These are phyloP conservation scores for Platanthera zijinensis DNA, from an alignment of 106 monocot genomes.

Conservation along the genomic window DNA sequence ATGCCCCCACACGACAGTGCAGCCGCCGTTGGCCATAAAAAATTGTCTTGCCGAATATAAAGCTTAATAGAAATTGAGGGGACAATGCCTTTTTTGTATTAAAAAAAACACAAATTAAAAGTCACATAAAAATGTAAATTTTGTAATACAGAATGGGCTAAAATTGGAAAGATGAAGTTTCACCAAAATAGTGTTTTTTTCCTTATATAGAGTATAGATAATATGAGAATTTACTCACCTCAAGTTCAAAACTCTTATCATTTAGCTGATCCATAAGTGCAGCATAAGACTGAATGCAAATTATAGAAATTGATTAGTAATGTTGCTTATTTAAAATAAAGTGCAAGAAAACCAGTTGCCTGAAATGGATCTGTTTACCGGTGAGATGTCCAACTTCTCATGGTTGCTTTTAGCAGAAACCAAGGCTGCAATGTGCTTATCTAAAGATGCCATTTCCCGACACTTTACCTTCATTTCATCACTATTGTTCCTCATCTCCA, in stretches of 20 bases:
- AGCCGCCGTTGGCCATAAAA: too few species aligned
- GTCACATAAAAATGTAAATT: too few species aligned
- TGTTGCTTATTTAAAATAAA: constrained; percentile 1
- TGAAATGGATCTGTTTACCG: constrained; percentile 24
- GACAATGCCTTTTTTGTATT: too few species aligned
- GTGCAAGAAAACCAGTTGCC: constrained; percentile 1
- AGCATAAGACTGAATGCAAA: constrained; percentile 65
- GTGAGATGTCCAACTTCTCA: constrained; percentile 36
- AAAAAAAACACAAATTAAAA: too few species aligned
- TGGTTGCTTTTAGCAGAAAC: constrained; percentile 34
- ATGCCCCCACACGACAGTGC: too few species aligned
- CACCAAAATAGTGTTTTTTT: too few species aligned
- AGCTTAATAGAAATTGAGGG: too few species aligned
- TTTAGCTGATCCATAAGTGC: constrained; percentile 50
- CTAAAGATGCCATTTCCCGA: constrained; percentile 65
- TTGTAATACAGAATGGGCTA: background rate
- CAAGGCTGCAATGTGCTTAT: constrained; percentile 61
- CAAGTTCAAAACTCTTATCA: constrained; percentile 79
- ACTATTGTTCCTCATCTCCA: constrained; percentile 67
- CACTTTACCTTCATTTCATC: constrained; percentile 71
- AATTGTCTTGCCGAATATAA: too few species aligned
- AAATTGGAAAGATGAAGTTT: too few species aligned
- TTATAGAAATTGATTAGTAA: background rate
- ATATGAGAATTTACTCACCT: constrained; percentile 37
- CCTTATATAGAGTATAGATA: too few species aligned